Evolutionary conservation across 768 basidiomycete species (phyloP).

Genomic region (Sarcodon aspratus): DNA sequence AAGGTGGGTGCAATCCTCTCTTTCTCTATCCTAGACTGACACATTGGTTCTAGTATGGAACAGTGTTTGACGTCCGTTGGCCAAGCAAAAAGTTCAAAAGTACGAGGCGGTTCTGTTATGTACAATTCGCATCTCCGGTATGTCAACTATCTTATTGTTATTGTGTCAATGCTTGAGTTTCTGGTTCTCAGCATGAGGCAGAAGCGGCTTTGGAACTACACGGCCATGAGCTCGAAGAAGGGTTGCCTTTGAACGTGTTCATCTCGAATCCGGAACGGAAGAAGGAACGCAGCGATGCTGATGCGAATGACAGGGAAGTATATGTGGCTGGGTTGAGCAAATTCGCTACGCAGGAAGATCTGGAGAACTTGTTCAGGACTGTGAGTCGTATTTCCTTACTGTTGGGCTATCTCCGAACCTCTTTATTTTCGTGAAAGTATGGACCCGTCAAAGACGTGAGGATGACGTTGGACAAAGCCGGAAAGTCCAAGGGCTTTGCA

Average conservation of each 20-base stretch:
- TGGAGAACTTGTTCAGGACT: slow-evolving; percentile 67
- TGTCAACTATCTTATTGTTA: slow-evolving; percentile 19
- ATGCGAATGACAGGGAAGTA: slow-evolving; percentile 74
- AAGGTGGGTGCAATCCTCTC: slow-evolving; percentile 35
- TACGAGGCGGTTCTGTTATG: slow-evolving; percentile 86
- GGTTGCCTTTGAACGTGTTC: slow-evolving; percentile 58
- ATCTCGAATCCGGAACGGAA: slow-evolving; percentile 87
- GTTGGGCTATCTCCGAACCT: background rate
- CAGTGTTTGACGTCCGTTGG: slow-evolving; percentile 92
- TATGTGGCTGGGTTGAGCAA: slow-evolving; percentile 82
- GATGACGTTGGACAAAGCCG: slow-evolving; percentile 61
- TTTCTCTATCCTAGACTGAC: slow-evolving; percentile 2
- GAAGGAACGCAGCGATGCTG: slow-evolving; percentile 83
- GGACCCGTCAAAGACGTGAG: slow-evolving; percentile 76
- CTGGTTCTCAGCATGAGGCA: slow-evolving; percentile 51
- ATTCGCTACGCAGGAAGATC: slow-evolving; percentile 65
- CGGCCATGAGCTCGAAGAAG: slow-evolving; percentile 61
- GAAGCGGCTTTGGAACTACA: slow-evolving; percentile 72
- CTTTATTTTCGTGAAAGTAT: slow-evolving; percentile 36
- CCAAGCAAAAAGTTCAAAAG: slow-evolving; percentile 95
- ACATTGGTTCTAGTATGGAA: slow-evolving; percentile 54
- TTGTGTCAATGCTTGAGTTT: too few relatives aligned
- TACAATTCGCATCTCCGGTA: slow-evolving; percentile 83
- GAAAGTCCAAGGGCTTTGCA: slow-evolving; percentile 73
- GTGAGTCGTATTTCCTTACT: slow-evolving; percentile 29